A percentile compares a stretch with the other conserved stretches of the same genome.
Evolutionary conservation across 2,329 filamentous ascomycete species (phyloP).

Genomic region (Exophiala spinifera): DNA sequence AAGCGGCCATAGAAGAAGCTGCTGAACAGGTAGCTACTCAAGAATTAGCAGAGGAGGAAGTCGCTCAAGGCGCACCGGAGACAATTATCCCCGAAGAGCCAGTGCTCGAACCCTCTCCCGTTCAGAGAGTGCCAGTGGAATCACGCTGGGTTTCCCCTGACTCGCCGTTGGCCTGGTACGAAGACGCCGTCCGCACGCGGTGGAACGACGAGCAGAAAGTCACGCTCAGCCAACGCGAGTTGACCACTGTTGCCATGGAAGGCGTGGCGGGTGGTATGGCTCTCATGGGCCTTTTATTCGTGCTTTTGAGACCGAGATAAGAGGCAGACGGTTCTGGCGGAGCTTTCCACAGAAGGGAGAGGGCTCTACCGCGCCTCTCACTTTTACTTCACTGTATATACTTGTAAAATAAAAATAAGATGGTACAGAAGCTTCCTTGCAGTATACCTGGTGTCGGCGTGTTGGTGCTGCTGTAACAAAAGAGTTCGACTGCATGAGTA

Average conservation of each 20-base stretch:
- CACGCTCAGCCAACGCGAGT: slow-evolving; percentile 64
- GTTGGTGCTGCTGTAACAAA: no score
- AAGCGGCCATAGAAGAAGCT: slow-evolving; percentile 14
- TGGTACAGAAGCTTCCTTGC: no score
- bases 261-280: slow-evolving; percentile 65
- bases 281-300: slow-evolving; percentile 53
- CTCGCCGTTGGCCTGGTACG: slow-evolving; percentile 45
- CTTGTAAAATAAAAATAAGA: no score
- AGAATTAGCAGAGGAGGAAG: slow-evolving; percentile 15
- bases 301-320: slow-evolving; percentile 48
- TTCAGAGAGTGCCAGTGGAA: slow-evolving; percentile 21
- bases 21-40: slow-evolving; percentile 12
- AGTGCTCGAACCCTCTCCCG: slow-evolving; percentile 12
- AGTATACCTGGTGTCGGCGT: no score
- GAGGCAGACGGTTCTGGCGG: not conserved
- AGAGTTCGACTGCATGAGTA: no score
- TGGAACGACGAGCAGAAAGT: slow-evolving; percentile 62
- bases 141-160: slow-evolving; percentile 25
- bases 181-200: slow-evolving; percentile 54
- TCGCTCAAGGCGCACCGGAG: not conserved
- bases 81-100: slow-evolving; percentile 1
- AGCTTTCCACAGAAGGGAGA: no score
- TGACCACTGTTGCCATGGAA: slow-evolving; percentile 67
- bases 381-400: not conserved
- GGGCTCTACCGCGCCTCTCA: not conserved